phyloP scores from a whole-genome alignment of 31 red algal genomes.

The Porphyra umbilicalis region DNA sequence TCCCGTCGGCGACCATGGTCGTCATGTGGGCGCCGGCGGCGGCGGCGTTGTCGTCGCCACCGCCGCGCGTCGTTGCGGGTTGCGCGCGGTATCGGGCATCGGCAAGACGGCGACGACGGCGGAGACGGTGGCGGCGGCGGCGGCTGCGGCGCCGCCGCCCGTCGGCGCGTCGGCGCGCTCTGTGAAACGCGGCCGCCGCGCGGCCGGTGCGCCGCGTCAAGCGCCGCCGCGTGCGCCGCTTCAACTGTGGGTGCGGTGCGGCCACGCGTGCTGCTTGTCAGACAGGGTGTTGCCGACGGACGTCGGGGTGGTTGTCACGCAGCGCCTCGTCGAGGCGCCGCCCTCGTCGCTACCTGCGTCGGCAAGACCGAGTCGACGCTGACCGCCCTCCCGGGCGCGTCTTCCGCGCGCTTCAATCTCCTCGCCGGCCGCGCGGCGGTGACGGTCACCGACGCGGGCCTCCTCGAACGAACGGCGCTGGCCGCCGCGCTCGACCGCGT shows the following conservation, averaged over 20 bases:
- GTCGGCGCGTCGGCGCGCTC: not conserved
- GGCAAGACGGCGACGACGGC: not conserved
- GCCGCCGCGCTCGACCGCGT: not conserved
- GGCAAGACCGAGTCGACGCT: not conserved
- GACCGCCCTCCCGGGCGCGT: not conserved
- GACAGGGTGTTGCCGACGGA: not conserved
- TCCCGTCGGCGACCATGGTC: not conserved
- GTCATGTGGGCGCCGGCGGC: not conserved
- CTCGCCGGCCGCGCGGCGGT: not conserved
- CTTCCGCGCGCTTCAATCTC: constrained; percentile 3
- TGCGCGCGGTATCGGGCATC: not conserved
- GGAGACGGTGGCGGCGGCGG: not conserved
- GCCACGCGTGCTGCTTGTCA: not conserved
- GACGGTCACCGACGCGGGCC: not conserved
- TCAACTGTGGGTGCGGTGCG: not conserved
- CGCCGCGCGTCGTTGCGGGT: not conserved
- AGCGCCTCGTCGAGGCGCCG: not conserved
- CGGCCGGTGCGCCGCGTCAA: not conserved
- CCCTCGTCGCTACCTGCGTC: not conserved
- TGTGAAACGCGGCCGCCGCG: not conserved
- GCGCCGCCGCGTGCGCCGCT: not conserved
- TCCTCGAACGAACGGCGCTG: not conserved
- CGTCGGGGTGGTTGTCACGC: not conserved
- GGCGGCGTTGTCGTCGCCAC: not conserved
- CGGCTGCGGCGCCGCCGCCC: not conserved